Evolutionary conservation across 1,139 yeast species (phyloP), one percentile per base, ranked within the genome.

Genomic region (Diutina catenulata): DNA sequence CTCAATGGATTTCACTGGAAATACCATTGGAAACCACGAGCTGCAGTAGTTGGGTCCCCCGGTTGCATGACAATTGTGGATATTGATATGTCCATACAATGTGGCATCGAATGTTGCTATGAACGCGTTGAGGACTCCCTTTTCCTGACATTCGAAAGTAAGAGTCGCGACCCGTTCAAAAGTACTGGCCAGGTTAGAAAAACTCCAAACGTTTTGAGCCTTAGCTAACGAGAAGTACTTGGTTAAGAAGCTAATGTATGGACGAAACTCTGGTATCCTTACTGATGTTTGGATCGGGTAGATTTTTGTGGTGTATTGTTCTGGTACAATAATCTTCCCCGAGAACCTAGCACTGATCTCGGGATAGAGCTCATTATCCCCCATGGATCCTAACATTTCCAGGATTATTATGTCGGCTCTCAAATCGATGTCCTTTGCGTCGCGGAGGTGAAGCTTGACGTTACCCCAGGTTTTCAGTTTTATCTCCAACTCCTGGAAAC

Each of bases 351-450:
- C 48, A 4, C 77, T 48, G 41, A 93, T 79, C 51, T 88, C 97
- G 0, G 96, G 96, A 11, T 84, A 69, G 13, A 83, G 63, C 52
- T 88, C 97, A 54, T 88, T 88, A 54, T 93, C 91, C 1, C 94
- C 96, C 59, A 87, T 80, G 5, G 95, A 83, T 2, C 96, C 96
- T 21, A 88, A 56, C 23, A 88, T 61, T 52, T 88, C 97, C 35
- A 31, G 35, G 8, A 31, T 14, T 5, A 31, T 13, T 7, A 31
- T 31, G 13, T 31, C 35, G n/a, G 24, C 35, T 8, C 11, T n/a
- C 2, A 7, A 11, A 6, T 9, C 21, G n/a, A 21, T 18, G 9
- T 21, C 10, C 3, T 21, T n/a, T 8, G 21, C 35, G 7, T 10
- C 3, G 4, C 11, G 15, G 18, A 31, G 14, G 13, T 18, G 21